Percentiles rank a stretch among this genome's conserved stretches.
These are phyloP conservation scores for Ceriops tagal DNA, from an alignment of 345 rosid genomes.

Conservation along the genomic window DNA sequence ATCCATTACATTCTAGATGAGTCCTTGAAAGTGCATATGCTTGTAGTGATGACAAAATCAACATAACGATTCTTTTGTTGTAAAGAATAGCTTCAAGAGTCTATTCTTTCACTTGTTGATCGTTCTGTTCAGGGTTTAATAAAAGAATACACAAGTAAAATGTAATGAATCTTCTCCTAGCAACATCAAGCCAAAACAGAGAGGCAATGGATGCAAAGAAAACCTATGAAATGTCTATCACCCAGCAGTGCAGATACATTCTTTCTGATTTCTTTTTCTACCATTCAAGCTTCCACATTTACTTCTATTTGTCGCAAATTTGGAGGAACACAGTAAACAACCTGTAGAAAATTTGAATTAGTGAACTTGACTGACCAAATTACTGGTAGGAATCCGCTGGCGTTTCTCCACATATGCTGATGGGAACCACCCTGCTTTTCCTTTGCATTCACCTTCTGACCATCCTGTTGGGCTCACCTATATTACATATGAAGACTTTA, in stretches of 20 bases:
- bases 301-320: not conserved
- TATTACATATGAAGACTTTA: not conserved
- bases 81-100: too few relatives aligned
- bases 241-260: too few relatives aligned
- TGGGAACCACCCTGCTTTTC: slow-evolving; percentile 96
- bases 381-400: slow-evolving; percentile 63
- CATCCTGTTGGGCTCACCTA: slow-evolving; percentile 85
- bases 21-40: too few relatives aligned
- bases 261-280: not conserved
- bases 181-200: not conserved
- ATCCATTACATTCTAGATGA: too few relatives aligned
- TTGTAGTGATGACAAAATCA: too few relatives aligned
- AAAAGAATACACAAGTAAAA: slow-evolving; percentile 18
- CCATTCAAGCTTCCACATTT: not conserved
- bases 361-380: slow-evolving; percentile 43
- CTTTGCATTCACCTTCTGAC: slow-evolving; percentile 97
- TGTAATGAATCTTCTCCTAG: not conserved
- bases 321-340: not conserved
- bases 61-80: too few relatives aligned
- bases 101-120: too few relatives aligned
- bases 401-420: slow-evolving; percentile 82
- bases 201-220: not conserved
- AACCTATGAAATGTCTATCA: too few relatives aligned
- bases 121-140: not conserved
- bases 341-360: slow-evolving; percentile 17